These are phyloP conservation scores for Colletotrichum eleusines DNA, from an alignment of 2,329 filamentous ascomycete genomes.

Conservation along the genomic window DNA sequence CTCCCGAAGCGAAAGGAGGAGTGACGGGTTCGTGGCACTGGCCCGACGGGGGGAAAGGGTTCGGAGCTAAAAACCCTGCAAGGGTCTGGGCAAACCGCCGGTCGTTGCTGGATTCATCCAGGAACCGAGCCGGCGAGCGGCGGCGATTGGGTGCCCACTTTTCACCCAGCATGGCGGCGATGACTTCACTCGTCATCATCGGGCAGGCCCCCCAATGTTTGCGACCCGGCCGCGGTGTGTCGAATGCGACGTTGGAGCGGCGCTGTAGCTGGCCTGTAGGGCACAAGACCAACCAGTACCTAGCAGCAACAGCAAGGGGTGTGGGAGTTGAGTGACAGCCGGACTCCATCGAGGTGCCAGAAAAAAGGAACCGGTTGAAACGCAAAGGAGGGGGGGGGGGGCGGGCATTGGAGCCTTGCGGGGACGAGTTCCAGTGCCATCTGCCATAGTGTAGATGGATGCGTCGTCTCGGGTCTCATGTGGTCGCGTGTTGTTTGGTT, in stretches of 20 bases:
- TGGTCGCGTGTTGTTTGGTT: constrained; percentile 21
- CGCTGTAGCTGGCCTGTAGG: too few species aligned
- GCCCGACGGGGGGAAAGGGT: constrained; percentile 9
- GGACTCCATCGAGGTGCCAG: constrained; percentile 33
- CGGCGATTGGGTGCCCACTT: constrained; percentile 35
- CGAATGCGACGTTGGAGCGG: constrained; percentile 16
- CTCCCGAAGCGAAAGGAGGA: constrained; percentile 9
- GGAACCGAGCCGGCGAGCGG: constrained; percentile 18
- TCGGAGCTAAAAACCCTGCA: constrained; percentile 34
- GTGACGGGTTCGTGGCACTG: constrained; percentile 9
- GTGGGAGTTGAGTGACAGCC: not conserved
- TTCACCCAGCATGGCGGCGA: constrained; percentile 24
- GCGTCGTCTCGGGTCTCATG: not conserved
- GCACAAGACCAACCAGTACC: too few species aligned
- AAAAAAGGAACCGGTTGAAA: constrained; percentile 4
- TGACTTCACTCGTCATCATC: constrained; percentile 43
- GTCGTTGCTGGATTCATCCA: constrained; percentile 37
- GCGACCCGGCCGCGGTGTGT: constrained; percentile 8
- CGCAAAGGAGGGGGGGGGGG: too few species aligned
- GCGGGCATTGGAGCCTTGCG: constrained; percentile 14
- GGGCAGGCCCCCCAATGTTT: constrained; percentile 20
- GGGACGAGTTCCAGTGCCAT: not conserved
- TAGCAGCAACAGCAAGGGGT: not conserved
- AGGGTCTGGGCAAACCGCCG: constrained; percentile 22
- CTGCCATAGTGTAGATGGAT: not conserved